Evolutionary conservation across 2,329 filamentous ascomycete genomes (phyloP), one percentile per base, ranked within the genome.

Genomic region (Ilyonectria mors-panacis): DNA sequence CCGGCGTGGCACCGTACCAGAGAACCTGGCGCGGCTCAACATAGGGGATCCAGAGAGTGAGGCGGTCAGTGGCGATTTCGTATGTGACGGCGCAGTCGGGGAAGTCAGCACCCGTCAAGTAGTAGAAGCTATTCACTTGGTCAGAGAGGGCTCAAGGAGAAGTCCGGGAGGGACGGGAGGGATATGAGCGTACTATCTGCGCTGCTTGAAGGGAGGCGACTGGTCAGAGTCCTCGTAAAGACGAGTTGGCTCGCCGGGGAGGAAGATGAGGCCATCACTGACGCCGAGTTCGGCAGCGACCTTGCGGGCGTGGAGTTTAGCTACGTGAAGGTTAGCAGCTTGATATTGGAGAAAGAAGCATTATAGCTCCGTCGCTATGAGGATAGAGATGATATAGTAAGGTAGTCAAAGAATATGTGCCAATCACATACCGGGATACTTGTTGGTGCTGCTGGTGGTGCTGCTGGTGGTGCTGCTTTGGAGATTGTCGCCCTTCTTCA

Each of bases 31-130:
- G 84, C 15, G 87, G 88, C 70, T 92, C 88, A 70, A 91, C 88
- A 72, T 89, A 88, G 2, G 93, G 92, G 54, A 95, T 89, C 87
- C 92, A 96, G 30, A 95, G 87, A 6, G 87, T 89, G 63, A 96
- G 86, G 23, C 83, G 81, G 77, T 95, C 92, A 12, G 81, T 81
- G 23, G 77, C 80, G 55, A 90, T 85, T 67, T 90, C 87, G 73
- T 89, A 90, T 2, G 88, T 90, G 37, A 88, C 83, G 55, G 81
- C 81, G 74, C 86, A 89, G 71, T 86, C 85, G 2, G 86, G 81
- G 67, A 89, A 86, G 77, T 89, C 79, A 65, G 82, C 84, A 39
- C 88, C 88, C 30, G 83, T 82, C 62, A 90, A 75, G 76, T 90
- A 90, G 77, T 86, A 90, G 78, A 90, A 90, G 81, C 87, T 89